Conservation (phyloP, 192 early-diverging fungal species). For the Haplosporangium gracile region DNA sequence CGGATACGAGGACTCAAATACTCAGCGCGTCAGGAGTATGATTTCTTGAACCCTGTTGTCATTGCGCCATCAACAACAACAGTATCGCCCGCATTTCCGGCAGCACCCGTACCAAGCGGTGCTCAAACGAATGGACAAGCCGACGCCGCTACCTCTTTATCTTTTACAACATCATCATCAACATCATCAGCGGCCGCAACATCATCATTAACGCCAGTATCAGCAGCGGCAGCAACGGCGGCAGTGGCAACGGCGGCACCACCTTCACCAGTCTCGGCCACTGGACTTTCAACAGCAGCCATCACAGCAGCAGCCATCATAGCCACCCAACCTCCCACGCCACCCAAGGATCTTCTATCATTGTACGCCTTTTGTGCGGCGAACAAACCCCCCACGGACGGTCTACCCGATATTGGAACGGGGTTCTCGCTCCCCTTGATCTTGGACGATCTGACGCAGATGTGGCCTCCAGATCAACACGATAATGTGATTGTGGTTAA, state of each 20-base stretch:
- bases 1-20: constrained; percentile 73
- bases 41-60: constrained; percentile 60
- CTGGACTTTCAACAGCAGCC: constrained; percentile 8
- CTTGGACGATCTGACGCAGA: constrained; percentile 76
- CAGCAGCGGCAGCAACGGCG: background rate
- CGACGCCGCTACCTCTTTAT: background rate
- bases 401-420: constrained; percentile 55
- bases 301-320: constrained; percentile 7
- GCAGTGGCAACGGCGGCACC: background rate
- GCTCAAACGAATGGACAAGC: too few relatives aligned
- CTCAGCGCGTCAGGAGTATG: constrained; percentile 77
- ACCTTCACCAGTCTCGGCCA: background rate
- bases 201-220: background rate
- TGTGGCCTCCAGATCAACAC: constrained; percentile 83
- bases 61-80: constrained; percentile 23
- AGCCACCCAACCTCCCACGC: constrained; percentile 56
- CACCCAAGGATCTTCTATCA: constrained; percentile 79
- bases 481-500: constrained; percentile 83
- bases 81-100: background rate
- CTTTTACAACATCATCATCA: background rate
- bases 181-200: too few relatives aligned
- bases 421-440: constrained; percentile 70
- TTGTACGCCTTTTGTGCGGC: constrained; percentile 74
- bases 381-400: constrained; percentile 44
- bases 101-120: background rate